Percentiles rank a stretch among this genome's conserved stretches.
phyloP scores from a whole-genome alignment of 805 yeast genomes.

The Candida awuae region DNA sequence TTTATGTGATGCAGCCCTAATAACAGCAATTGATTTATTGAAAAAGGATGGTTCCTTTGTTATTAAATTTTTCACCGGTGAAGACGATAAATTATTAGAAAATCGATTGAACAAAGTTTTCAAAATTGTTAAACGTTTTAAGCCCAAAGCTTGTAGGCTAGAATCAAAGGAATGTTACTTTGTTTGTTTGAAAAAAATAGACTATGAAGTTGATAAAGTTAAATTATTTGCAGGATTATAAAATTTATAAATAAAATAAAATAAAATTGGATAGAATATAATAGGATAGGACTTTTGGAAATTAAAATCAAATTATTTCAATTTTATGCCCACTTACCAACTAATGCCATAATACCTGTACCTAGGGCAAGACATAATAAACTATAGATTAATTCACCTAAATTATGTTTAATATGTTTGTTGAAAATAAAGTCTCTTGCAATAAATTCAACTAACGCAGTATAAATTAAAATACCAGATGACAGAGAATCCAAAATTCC shows the following conservation, averaged over 20 bases:
- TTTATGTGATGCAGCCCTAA: conserved; percentile 83
- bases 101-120: conserved; percentile 51
- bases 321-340: conserved; percentile 65
- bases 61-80: conserved; percentile 80
- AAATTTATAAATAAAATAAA: background rate
- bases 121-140: conserved; percentile 53
- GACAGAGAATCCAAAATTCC: conserved; percentile 69
- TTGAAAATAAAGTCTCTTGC: conserved; percentile 63
- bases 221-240: conserved; percentile 31
- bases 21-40: conserved; percentile 64
- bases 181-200: conserved; percentile 49
- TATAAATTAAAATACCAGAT: conserved; percentile 65
- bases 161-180: conserved; percentile 82
- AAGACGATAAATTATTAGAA: conserved; percentile 64
- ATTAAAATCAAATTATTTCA: background rate
- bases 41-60: conserved; percentile 65
- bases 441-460: conserved; percentile 66
- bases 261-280: background rate
- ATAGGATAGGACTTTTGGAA: background rate
- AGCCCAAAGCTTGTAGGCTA: conserved; percentile 73
- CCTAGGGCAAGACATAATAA: conserved; percentile 45
- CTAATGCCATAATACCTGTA: conserved; percentile 62
- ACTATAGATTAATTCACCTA: conserved; percentile 40
- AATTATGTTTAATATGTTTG: conserved; percentile 47
- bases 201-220: conserved; percentile 33